Conservation (phyloP, 495 filamentous ascomycete species). For the Penicillium paxilli region DNA sequence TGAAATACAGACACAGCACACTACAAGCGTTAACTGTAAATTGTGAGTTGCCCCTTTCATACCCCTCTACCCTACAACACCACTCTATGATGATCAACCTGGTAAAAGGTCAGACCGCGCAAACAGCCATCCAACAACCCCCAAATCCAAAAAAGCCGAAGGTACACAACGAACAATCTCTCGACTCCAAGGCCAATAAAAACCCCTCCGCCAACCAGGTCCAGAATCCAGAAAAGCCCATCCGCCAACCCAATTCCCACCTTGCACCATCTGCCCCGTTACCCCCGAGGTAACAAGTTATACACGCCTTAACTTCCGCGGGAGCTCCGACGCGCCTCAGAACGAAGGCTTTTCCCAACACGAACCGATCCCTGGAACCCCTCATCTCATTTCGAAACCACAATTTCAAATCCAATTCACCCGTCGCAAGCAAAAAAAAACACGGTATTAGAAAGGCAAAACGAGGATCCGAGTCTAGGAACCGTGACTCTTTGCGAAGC, state of each 20-base stretch:
- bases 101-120: constrained; percentile 67
- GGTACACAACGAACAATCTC: constrained; percentile 21
- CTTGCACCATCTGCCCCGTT: neutral
- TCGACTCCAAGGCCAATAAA: neutral
- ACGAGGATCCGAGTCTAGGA: constrained; percentile 6
- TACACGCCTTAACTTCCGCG: neutral
- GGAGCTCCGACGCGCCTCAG: neutral
- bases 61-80: neutral
- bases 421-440: neutral
- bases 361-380: too few species aligned
- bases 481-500: neutral
- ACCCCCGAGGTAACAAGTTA: neutral
- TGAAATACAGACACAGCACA: neutral
- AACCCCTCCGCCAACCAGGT: neutral
- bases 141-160: constrained; percentile 18
- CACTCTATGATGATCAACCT: constrained; percentile 53
- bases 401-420: neutral
- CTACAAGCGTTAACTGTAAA: neutral
- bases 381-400: neutral
- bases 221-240: neutral
- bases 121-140: constrained; percentile 6
- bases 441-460: constrained; percentile 6
- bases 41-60: neutral
- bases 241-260: neutral
- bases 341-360: too few species aligned